These are phyloP conservation scores for Colletotrichum tropicicola DNA, from an alignment of 2,329 filamentous ascomycete species.

Conservation along the genomic window DNA sequence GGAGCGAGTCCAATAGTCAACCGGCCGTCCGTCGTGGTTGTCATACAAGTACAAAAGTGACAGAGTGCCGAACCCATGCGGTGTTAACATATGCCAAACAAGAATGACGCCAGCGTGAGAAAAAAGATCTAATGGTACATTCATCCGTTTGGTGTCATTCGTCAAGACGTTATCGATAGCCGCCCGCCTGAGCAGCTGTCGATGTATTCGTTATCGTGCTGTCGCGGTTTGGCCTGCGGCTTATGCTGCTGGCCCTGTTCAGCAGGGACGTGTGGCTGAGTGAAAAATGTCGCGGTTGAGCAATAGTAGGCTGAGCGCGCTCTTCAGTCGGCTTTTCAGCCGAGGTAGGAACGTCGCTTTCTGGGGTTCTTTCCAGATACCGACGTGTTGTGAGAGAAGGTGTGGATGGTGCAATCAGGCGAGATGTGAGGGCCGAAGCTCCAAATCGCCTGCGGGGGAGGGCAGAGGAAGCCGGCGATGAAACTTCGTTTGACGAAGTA, in stretches of 20 bases:
- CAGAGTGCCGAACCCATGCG: constrained; percentile 21
- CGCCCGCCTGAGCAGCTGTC: constrained; percentile 48
- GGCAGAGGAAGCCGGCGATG: constrained; percentile 51
- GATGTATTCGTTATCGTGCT: constrained; percentile 51
- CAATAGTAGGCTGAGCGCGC: constrained; percentile 40
- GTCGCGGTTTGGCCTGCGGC: constrained; percentile 52
- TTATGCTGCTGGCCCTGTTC: constrained; percentile 56
- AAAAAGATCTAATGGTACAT: constrained; percentile 34
- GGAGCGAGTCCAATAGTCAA: constrained; percentile 14
- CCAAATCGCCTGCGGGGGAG: constrained; percentile 63
- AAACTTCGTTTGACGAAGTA: constrained; percentile 24
- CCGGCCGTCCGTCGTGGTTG: constrained; percentile 30
- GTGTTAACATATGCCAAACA: constrained; percentile 30
- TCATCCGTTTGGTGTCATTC: constrained; percentile 36
- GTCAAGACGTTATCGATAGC: constrained; percentile 53
- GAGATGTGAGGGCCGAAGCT: constrained; percentile 56
- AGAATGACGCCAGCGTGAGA: constrained; percentile 29
- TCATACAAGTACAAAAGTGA: constrained; percentile 27
- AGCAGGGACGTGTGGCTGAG: constrained; percentile 52
- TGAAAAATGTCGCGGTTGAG: constrained; percentile 49
- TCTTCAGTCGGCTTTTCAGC: constrained; percentile 50
- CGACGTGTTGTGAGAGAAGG: constrained; percentile 52
- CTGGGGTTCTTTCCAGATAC: constrained; percentile 57
- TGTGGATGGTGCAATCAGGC: constrained; percentile 50
- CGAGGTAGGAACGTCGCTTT: constrained; percentile 47